phyloP scores from a whole-genome alignment of 495 filamentous ascomycete genomes.

The Penicillium roqueforti region DNA sequence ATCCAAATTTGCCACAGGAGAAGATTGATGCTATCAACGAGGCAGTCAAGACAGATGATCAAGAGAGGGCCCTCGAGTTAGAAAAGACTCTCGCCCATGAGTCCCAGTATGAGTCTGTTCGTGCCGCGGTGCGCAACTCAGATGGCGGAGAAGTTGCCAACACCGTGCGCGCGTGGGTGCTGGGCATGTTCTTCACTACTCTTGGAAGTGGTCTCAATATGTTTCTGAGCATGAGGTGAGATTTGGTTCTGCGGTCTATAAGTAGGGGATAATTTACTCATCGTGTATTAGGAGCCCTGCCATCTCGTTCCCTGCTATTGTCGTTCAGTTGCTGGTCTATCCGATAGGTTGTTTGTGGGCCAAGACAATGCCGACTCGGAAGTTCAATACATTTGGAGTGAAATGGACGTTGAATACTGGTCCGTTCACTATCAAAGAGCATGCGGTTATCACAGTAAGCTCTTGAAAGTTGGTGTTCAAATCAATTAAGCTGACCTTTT shows the following conservation, averaged over 20 bases:
- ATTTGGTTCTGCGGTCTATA: neutral
- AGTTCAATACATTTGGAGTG: conserved; percentile 50
- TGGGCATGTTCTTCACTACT: conserved; percentile 20
- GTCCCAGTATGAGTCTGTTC: conserved; percentile 22
- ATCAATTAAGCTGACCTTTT: neutral
- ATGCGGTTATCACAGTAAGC: conserved; percentile 63
- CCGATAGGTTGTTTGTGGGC: conserved; percentile 54
- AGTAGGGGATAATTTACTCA: neutral
- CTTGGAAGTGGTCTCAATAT: conserved; percentile 21
- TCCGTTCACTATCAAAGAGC: conserved; percentile 66
- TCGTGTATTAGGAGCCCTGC: conserved; percentile 21
- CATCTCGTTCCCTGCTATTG: conserved; percentile 55
- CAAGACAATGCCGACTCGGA: conserved; percentile 40
- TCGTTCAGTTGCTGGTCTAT: conserved; percentile 62
- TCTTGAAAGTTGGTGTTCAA: conserved; percentile 8
- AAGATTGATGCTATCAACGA: conserved; percentile 18
- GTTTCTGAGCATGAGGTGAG: conserved; percentile 24
- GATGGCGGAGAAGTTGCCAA: conserved; percentile 19
- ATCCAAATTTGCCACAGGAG: conserved; percentile 19
- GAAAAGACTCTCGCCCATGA: conserved; percentile 16
- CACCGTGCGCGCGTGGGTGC: conserved; percentile 18
- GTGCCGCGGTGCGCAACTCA: conserved; percentile 20
- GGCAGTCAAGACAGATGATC: conserved; percentile 11
- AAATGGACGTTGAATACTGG: conserved; percentile 58
- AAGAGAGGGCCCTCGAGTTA: conserved; percentile 17